Evolutionary conservation across 2,329 filamentous ascomycete genomes (phyloP), one percentile per base, ranked within the genome.

Genomic region (Penicillium verrucosum): DNA sequence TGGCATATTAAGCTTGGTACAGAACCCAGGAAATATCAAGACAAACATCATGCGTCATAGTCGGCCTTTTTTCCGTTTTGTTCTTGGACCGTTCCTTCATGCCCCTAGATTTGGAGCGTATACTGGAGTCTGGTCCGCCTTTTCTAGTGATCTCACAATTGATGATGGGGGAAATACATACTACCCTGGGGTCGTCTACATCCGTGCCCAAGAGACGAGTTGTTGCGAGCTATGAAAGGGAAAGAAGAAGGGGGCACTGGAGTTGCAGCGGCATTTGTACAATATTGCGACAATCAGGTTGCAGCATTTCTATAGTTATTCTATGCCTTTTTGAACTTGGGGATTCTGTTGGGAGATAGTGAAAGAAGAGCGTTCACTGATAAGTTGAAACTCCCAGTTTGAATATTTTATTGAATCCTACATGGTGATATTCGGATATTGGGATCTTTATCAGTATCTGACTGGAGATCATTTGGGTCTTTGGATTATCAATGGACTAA

Each of bases 211-310:
- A 48, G 58, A 12, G 23, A 48, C 18, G 55, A 58, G 29, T 30
- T 60, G 36, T n/a, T 53, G 14, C 43, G 8, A 30, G 58, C 48
- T 1, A 59, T 60, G 58, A 49, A 38, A 21, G 23, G 18, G 9
- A 49, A 42, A 27, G 51, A 42, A n/a, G 40, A 52, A 6, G 51
- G 56, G 6, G 56, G 56, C 0, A 58, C 56, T 9, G 48, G 38
- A 2, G 14, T 23, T 38, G 50, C 49, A 12, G 47, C 23, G 2
- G 30, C 11, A 2, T 66, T 77, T n/a, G 18, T 62, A 0, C 18
- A 49, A 16, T 60, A 60, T 36, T 60, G 58, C 11, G 23, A 52
- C 12, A 45, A 50, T 18, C 45, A 55, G 34, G 53, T 54, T 27
- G 44, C 16, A 29, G 34, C 11, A 1, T 49, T 49, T 49, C n/a